These are phyloP conservation scores for Copromyces sp. DNA, from an alignment of 495 filamentous ascomycete genomes.

Conservation along the genomic window DNA sequence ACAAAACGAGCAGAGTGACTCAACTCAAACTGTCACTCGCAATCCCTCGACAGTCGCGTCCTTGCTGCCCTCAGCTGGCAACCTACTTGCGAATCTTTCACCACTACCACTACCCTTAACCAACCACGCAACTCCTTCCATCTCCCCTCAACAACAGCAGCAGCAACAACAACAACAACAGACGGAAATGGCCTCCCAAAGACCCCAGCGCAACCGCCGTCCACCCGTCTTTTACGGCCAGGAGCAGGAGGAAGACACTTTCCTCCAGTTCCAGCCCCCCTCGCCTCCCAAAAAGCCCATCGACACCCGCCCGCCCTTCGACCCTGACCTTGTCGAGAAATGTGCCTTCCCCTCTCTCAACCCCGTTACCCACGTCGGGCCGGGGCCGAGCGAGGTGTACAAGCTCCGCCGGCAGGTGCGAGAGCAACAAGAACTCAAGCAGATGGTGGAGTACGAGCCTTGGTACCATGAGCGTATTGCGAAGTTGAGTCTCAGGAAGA, in stretches of 20 bases:
- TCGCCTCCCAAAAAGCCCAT: not conserved
- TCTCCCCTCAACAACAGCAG: slow-evolving; percentile 2
- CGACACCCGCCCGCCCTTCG: slow-evolving; percentile 6
- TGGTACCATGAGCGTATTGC: not conserved
- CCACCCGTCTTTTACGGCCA: slow-evolving; percentile 3
- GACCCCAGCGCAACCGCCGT: slow-evolving; percentile 1
- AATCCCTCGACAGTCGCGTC: not conserved
- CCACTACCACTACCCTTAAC: not conserved
- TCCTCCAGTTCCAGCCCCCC: not conserved
- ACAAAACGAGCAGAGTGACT: not conserved
- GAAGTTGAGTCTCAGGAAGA: not conserved
- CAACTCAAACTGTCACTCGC: not conserved
- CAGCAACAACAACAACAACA: slow-evolving; percentile 2
- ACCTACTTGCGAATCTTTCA: not conserved
- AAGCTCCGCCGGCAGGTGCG: not conserved
- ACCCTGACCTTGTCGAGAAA: slow-evolving; percentile 2
- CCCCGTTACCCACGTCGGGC: slow-evolving; percentile 7
- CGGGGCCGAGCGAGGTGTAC: slow-evolving; percentile 9
- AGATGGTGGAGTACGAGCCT: not conserved
- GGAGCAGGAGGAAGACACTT: slow-evolving; percentile 2
- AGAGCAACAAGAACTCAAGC: not conserved
- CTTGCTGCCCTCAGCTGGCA: not conserved
- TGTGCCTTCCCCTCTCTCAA: slow-evolving; percentile 15
- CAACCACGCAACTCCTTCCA: not conserved
- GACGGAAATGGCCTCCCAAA: slow-evolving; percentile 1